Conservation (phyloP, 1,284 basidiomycete genomes). For the Leccinum solheimii region DNA sequence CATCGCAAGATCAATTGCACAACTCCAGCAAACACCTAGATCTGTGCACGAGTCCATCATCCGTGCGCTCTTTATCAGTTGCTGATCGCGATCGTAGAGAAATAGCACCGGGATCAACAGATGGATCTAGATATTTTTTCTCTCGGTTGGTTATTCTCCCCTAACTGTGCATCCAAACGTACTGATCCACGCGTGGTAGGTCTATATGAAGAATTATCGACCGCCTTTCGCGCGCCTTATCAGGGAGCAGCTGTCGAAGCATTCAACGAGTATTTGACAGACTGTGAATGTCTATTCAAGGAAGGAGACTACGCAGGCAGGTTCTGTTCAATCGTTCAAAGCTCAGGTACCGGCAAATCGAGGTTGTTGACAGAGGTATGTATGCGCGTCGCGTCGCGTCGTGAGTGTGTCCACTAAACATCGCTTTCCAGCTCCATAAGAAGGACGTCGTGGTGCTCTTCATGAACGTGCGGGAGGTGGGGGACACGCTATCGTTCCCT, state of each 20-base stretch:
- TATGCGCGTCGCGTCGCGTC: neutral
- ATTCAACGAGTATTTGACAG: constrained; percentile 19
- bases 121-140: neutral
- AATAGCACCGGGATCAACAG: neutral
- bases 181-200: neutral
- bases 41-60: neutral
- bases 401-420: neutral
- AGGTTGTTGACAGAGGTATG: constrained; percentile 22
- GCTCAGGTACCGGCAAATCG: constrained; percentile 27
- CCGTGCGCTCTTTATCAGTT: neutral
- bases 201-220: neutral
- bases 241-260: constrained; percentile 14
- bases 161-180: neutral
- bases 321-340: constrained; percentile 24
- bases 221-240: neutral
- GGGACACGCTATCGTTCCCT: constrained; percentile 9
- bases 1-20: neutral
- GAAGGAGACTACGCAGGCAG: constrained; percentile 13
- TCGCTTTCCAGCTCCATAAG: constrained; percentile 6
- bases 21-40: too few species aligned
- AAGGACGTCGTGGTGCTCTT: constrained; percentile 18
- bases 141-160: neutral
- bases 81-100: neutral
- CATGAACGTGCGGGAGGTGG: constrained; percentile 16
- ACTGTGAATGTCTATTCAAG: constrained; percentile 12